These are phyloP conservation scores for Lentithecium fluviatile DNA, from an alignment of 495 filamentous ascomycete genomes.

Conservation along the genomic window DNA sequence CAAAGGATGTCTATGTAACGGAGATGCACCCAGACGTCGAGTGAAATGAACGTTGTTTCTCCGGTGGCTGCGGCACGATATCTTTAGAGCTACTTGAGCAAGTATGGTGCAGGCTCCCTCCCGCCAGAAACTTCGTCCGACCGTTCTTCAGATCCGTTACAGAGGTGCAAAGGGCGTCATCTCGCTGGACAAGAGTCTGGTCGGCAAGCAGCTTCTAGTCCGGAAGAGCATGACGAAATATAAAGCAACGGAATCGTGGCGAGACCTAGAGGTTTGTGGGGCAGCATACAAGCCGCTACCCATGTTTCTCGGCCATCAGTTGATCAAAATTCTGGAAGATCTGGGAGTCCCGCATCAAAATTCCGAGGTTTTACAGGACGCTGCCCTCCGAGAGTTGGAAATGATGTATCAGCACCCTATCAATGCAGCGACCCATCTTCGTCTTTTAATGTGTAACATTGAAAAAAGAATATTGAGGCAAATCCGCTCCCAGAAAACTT, in stretches of 20 bases:
- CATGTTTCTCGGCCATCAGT: constrained; percentile 68
- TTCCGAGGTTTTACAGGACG: constrained; percentile 61
- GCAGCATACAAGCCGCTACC: constrained; percentile 62
- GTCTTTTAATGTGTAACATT: too few species aligned
- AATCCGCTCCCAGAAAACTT: constrained; percentile 60
- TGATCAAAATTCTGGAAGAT: constrained; percentile 84
- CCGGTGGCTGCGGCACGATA: constrained; percentile 75
- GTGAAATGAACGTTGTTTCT: constrained; percentile 58
- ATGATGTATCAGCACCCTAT: constrained; percentile 51
- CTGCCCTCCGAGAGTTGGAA: constrained; percentile 57
- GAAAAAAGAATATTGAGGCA: too few species aligned
- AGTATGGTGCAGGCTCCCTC: constrained; percentile 49
- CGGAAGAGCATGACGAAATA: constrained; percentile 82
- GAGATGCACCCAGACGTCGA: constrained; percentile 27
- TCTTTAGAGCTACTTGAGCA: constrained; percentile 56
- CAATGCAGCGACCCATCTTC: constrained; percentile 62
- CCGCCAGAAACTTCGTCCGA: constrained; percentile 50
- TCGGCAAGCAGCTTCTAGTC: constrained; percentile 53
- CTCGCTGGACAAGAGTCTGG: constrained; percentile 59
- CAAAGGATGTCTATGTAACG: constrained; percentile 37
- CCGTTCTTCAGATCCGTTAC: constrained; percentile 66
- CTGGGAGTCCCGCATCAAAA: constrained; percentile 53
- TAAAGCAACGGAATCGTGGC: constrained; percentile 47
- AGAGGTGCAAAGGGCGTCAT: constrained; percentile 71
- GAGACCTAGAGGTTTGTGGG: constrained; percentile 70